Conservation (phyloP, 805 yeast species). For the Lipomyces anomalus region DNA sequence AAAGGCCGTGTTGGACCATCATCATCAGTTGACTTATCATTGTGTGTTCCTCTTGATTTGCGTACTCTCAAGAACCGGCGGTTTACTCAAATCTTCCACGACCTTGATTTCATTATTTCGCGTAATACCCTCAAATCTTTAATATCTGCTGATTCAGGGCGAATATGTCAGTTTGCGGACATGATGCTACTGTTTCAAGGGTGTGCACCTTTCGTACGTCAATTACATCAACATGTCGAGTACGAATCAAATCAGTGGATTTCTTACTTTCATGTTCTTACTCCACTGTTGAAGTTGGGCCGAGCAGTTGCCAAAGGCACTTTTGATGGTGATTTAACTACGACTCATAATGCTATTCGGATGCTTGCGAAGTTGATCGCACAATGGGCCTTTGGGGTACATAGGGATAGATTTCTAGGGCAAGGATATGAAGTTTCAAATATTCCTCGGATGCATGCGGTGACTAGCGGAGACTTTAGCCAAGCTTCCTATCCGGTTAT, state of each 20-base stretch:
- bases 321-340: conserved; percentile 18
- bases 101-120: conserved; percentile 69
- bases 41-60: conserved; percentile 32
- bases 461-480: conserved; percentile 29
- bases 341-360: conserved; percentile 22
- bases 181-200: conserved; percentile 70
- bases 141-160: conserved; percentile 41
- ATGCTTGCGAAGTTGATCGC: conserved; percentile 25
- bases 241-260: conserved; percentile 84
- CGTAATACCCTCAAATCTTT: conserved; percentile 54
- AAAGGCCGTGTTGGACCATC: conserved; percentile 46
- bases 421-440: no score
- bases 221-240: conserved; percentile 75
- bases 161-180: conserved; percentile 58
- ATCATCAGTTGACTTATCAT: conserved; percentile 35
- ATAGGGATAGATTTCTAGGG: no score
- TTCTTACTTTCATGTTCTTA: conserved; percentile 59
- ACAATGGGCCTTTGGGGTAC: conserved; percentile 31
- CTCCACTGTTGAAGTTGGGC: conserved; percentile 54
- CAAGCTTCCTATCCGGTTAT: conserved; percentile 29
- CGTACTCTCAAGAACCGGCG: conserved; percentile 58
- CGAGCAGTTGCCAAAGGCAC: conserved; percentile 34
- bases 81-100: conserved; percentile 74
- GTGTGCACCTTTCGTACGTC: conserved; percentile 66
- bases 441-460: no score